phyloP scores from a whole-genome alignment of 345 rosid genomes.

The Eutrema japonicum region DNA sequence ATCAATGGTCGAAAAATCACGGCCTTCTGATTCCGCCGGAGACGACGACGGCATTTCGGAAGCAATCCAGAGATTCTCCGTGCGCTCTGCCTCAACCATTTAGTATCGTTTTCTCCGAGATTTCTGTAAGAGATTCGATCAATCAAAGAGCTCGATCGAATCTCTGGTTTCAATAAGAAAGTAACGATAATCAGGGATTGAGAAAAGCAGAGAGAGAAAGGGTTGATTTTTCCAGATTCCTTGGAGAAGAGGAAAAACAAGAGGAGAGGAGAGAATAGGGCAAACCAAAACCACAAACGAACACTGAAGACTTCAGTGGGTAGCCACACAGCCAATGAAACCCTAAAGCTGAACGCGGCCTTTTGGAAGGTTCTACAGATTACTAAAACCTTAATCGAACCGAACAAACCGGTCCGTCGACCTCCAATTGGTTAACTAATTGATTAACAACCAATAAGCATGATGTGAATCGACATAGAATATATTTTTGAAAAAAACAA shows the following conservation, averaged over 20 bases:
- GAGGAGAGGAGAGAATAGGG: slow-evolving; percentile 23
- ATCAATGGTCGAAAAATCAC: slow-evolving; percentile 22
- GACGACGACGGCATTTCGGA: slow-evolving; percentile 38
- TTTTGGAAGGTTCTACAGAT: slow-evolving; percentile 35
- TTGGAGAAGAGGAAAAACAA: slow-evolving; percentile 42
- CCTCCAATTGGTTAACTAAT: slow-evolving; percentile 2
- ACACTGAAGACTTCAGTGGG: slow-evolving; percentile 43
- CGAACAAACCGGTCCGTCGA: slow-evolving; percentile 19
- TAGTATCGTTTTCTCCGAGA: slow-evolving; percentile 1
- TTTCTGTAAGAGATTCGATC: neutral
- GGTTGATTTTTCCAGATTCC: slow-evolving; percentile 42
- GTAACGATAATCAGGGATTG: neutral
- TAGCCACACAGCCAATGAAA: slow-evolving; percentile 32
- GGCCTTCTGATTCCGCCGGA: slow-evolving; percentile 19
- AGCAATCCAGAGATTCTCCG: slow-evolving; percentile 42
- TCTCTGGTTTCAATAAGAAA: neutral
- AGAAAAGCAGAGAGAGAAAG: neutral
- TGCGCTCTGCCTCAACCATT: slow-evolving; percentile 41
- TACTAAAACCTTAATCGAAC: slow-evolving; percentile 5
- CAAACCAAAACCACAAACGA: slow-evolving; percentile 34
- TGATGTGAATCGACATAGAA: neutral
- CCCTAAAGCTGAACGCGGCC: slow-evolving; percentile 20
- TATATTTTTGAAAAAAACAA: no score
- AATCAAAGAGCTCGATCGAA: slow-evolving; percentile 24
- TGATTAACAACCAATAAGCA: neutral